Evolutionary conservation across 768 basidiomycete species (phyloP).

Genomic region (Trametes punicea): DNA sequence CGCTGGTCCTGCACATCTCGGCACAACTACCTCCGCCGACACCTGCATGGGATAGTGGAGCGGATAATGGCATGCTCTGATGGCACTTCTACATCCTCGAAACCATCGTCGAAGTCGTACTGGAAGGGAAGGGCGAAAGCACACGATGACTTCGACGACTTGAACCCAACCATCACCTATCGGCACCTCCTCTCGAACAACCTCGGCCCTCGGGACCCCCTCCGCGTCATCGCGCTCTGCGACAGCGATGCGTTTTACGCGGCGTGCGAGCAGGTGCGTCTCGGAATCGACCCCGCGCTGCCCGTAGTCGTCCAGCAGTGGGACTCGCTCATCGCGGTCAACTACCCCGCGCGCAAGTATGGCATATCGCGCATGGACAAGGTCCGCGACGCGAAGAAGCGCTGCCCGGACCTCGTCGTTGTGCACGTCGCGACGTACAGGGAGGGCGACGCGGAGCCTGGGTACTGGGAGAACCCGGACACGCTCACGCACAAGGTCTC

Average conservation of each 20-base stretch:
- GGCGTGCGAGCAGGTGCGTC: constrained; percentile 81
- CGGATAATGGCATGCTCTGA: no score
- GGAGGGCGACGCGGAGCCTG: constrained; percentile 82
- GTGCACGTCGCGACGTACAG: constrained; percentile 96
- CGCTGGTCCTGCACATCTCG: no score
- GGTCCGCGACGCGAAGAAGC: constrained; percentile 75
- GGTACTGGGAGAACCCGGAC: constrained; percentile 89
- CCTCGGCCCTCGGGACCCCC: constrained; percentile 68
- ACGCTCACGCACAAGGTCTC: constrained; percentile 94
- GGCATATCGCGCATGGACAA: constrained; percentile 93
- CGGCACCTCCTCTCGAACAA: constrained; percentile 69
- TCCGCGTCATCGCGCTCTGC: constrained; percentile 85
- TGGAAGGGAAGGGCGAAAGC: constrained; percentile 61
- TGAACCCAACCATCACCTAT: constrained; percentile 71
- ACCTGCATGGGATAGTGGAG: no score
- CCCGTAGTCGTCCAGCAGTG: constrained; percentile 88
- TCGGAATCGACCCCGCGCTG: constrained; percentile 54
- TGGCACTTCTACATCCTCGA: not conserved
- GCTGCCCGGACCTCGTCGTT: constrained; percentile 79
- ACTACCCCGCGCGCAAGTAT: constrained; percentile 89
- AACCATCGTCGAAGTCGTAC: constrained; percentile 7
- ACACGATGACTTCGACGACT: constrained; percentile 51
- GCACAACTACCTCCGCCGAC: no score
- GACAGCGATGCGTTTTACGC: constrained; percentile 88
- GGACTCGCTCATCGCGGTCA: constrained; percentile 89